Evolutionary conservation across 192 early-diverging fungal species (phyloP).

Genomic region (Entophlyctis luteolus): DNA sequence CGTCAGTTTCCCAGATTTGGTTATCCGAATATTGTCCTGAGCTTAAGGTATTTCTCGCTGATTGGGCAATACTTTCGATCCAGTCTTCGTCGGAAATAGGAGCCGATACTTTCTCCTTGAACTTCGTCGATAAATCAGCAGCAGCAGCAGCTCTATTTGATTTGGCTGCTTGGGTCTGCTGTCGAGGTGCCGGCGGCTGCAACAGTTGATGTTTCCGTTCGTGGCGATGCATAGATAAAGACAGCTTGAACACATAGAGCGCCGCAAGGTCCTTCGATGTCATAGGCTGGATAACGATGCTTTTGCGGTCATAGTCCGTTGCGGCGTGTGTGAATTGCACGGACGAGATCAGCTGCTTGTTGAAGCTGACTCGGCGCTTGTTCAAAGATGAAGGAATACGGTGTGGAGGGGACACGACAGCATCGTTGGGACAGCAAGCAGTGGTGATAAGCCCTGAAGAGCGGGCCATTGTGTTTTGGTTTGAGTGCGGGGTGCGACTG

Average conservation of each 20-base stretch:
- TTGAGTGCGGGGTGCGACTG: no score
- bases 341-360: no score
- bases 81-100: not conserved
- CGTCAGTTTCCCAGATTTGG: not conserved
- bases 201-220: not conserved
- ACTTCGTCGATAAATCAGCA: no score
- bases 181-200: not conserved
- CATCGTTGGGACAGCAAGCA: no score
- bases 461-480: no score
- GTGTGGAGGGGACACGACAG: no score
- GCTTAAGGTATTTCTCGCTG: not conserved
- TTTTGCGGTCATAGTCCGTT: not conserved
- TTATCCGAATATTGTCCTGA: not conserved
- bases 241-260: not conserved
- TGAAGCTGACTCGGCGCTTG: no score
- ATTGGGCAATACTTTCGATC: no score
- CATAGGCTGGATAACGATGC: not conserved
- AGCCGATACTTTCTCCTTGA: no score
- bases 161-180: not conserved
- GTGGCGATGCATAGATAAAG: not conserved
- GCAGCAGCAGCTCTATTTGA: no score
- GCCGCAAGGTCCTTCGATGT: not conserved
- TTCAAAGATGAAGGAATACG: no score
- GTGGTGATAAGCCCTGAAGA: no score
- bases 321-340: not conserved